Evolutionary conservation across 1,139 yeast species (phyloP), one percentile per base, ranked within the genome.

Genomic region (Kurtzmaniella natalensis): DNA sequence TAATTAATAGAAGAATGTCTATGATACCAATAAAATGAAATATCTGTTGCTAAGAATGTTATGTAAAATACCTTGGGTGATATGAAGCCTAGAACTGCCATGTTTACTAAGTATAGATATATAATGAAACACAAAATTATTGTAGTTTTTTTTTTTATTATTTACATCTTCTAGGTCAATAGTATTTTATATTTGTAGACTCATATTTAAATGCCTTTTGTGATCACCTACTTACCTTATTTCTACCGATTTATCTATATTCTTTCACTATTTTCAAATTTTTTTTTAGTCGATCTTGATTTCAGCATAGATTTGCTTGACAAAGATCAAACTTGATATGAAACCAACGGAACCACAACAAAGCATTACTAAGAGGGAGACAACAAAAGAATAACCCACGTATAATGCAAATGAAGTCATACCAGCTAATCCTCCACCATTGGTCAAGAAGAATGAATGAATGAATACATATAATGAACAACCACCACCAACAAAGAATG

Each of bases 331-430:
- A 46, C 81, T 73, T 44, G 88, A 73, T 34, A 86, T 46, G 64
- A 85, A 87, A 2, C 98, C 98, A 48, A 89, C 72, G 2, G 95
- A 65, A 33, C 97, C 97, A 45, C 96, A 86, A 39, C 88, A 72
- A 35, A 92, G 62, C 62, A 94, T 92, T 32, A 83, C 76, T 43
- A 84, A 61, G 34, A 73, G 57, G 28, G 94, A 79, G 40, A 87
- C 77, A 37, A 89, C 71, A 16, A 74, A 45, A 3, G 95, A 82
- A 65, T 92, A 92, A n/a, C 96, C 96, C 31, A 84, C 64, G 53
- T 88, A 92, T 38, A 92, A 65, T 18, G 86, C 80, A 33, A 85
- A 61, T 3, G 96, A 85, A 2, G 84, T 72, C 38, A 86, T 68
- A 5, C 94, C 94, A 23, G 82, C 84, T 31, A 92, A 65, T 35